A percentile compares a stretch with the other conserved stretches of the same genome.
phyloP scores from a whole-genome alignment of 306 rosid species.

The Coriaria nepalensis region DNA sequence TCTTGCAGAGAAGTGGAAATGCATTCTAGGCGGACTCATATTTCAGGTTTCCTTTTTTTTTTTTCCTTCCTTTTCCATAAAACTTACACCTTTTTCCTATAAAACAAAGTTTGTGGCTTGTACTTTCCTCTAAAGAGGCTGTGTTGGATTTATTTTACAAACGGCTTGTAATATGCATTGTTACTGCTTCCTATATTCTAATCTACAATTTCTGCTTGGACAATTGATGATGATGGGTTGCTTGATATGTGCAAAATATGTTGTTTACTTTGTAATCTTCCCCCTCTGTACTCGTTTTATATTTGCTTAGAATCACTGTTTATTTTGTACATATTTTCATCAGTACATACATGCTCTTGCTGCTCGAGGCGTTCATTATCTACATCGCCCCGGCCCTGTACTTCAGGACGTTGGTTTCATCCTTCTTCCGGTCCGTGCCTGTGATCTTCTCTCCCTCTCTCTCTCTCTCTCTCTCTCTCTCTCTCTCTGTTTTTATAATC shows the following conservation, averaged over 20 bases:
- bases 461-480: slow-evolving; percentile 2
- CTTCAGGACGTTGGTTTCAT: slow-evolving; percentile 86
- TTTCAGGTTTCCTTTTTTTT: slow-evolving; percentile 42
- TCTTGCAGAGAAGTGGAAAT: slow-evolving; percentile 73
- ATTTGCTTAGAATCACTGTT: slow-evolving; percentile 1
- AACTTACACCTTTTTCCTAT: slow-evolving; percentile 6
- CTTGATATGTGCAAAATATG: too few species aligned
- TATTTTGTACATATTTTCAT: slow-evolving; percentile 13
- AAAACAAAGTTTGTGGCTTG: too few species aligned
- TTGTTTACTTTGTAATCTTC: too few species aligned
- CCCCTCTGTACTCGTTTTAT: background rate
- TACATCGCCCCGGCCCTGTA: slow-evolving; percentile 81
- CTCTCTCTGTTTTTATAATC: background rate
- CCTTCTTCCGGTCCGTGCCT: slow-evolving; percentile 62
- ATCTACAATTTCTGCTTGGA: too few species aligned
- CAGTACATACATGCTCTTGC: slow-evolving; percentile 97
- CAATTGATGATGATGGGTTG: slow-evolving; percentile 1
- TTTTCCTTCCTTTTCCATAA: background rate
- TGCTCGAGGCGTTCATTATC: slow-evolving; percentile 91
- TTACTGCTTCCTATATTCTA: too few species aligned
- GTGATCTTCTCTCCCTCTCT: background rate
- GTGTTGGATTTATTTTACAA: too few species aligned
- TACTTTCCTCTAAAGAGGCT: too few species aligned
- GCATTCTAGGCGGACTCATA: slow-evolving; percentile 67
- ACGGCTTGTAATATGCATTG: too few species aligned